Conservation (phyloP, 2,329 filamentous ascomycete genomes). For the Penicillium vulpinum region DNA sequence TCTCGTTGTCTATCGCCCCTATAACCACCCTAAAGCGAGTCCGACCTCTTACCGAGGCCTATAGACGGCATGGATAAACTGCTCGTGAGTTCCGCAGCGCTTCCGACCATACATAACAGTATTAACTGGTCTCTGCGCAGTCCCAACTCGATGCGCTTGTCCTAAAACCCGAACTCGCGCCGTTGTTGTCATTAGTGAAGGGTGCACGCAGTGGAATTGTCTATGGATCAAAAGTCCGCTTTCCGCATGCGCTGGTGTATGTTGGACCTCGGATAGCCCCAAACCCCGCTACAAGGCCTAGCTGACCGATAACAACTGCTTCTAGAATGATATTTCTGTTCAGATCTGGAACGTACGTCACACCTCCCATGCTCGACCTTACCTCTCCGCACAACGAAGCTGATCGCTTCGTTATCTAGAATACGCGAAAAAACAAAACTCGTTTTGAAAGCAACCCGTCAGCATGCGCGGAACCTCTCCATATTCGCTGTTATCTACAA, state of each 20-base stretch:
- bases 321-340: slow-evolving; percentile 92
- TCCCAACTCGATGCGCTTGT: slow-evolving; percentile 71
- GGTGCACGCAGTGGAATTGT: slow-evolving; percentile 94
- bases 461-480: slow-evolving; percentile 88
- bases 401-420: slow-evolving; percentile 33
- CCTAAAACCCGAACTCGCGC: slow-evolving; percentile 81
- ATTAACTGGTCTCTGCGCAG: slow-evolving; percentile 44
- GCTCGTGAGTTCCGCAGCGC: slow-evolving; percentile 25
- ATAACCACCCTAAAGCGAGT: slow-evolving; percentile 16
- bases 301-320: slow-evolving; percentile 15
- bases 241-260: slow-evolving; percentile 91
- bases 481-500: slow-evolving; percentile 94
- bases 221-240: slow-evolving; percentile 95
- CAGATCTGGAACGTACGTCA: slow-evolving; percentile 75
- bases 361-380: slow-evolving; percentile 23
- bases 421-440: slow-evolving; percentile 75
- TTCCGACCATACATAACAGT: not conserved
- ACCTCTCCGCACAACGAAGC: slow-evolving; percentile 11
- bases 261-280: slow-evolving; percentile 19
- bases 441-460: slow-evolving; percentile 81
- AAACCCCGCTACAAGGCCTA: not conserved
- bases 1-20: slow-evolving; percentile 9
- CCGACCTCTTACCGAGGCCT: slow-evolving; percentile 31
- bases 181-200: slow-evolving; percentile 82
- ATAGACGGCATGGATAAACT: slow-evolving; percentile 37